Conservation (phyloP, 495 filamentous ascomycete genomes). For the Neurospora sp. region DNA sequence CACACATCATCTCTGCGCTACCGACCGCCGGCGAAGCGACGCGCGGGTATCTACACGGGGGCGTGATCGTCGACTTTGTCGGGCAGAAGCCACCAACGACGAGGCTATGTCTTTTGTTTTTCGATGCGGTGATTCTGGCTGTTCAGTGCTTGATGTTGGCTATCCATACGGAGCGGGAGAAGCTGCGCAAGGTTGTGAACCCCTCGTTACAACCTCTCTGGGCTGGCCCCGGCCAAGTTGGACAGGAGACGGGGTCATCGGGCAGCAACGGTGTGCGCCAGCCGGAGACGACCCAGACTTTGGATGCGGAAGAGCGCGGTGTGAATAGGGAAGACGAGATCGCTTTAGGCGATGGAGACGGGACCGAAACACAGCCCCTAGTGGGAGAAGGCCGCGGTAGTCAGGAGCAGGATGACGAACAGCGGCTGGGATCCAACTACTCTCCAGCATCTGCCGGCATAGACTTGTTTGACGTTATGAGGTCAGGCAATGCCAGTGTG, state of each 20-base stretch:
- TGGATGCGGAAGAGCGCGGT: slow-evolving; percentile 76
- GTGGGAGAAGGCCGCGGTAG: slow-evolving; percentile 8
- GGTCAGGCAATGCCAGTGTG: slow-evolving; percentile 60
- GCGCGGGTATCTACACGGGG: slow-evolving; percentile 75
- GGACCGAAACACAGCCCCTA: slow-evolving; percentile 42
- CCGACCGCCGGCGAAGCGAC: slow-evolving; percentile 64
- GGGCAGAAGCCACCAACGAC: slow-evolving; percentile 69
- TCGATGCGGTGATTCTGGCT: slow-evolving; percentile 55
- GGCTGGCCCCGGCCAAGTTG: background rate
- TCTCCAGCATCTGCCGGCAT: slow-evolving; percentile 28
- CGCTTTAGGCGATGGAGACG: slow-evolving; percentile 27
- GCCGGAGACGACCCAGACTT: slow-evolving; percentile 44
- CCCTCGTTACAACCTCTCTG: slow-evolving; percentile 17
- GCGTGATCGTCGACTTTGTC: slow-evolving; percentile 74
- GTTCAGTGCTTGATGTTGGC: slow-evolving; percentile 68
- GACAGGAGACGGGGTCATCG: background rate
- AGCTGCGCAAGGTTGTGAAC: slow-evolving; percentile 32
- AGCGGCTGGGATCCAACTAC: slow-evolving; percentile 37
- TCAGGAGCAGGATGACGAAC: slow-evolving; percentile 15
- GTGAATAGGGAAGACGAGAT: slow-evolving; percentile 40
- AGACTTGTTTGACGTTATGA: slow-evolving; percentile 44
- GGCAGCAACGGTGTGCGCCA: slow-evolving; percentile 5
- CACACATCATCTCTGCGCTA: slow-evolving; percentile 52
- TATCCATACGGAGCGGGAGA: slow-evolving; percentile 59
- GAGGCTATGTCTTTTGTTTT: slow-evolving; percentile 47